Conservation (phyloP, 495 filamentous ascomycete species). For the Emericellopsis terricola region DNA sequence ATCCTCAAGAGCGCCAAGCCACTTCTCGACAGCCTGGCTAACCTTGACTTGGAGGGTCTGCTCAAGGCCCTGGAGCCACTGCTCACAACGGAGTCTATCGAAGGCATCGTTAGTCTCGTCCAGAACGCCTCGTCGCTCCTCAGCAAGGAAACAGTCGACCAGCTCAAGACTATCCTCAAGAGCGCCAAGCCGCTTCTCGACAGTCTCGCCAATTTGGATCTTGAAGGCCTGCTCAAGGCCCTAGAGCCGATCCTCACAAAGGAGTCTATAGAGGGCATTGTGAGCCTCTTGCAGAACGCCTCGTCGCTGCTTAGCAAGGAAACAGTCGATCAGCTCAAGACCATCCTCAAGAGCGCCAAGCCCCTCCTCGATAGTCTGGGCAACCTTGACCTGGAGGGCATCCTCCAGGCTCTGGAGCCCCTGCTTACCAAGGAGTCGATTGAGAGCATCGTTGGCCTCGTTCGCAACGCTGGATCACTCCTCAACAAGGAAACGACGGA, state of each 20-base stretch:
- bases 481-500: conserved; percentile 23
- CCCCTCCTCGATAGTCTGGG: conserved; percentile 17
- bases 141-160: background rate
- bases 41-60: conserved; percentile 17
- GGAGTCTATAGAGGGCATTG: background rate
- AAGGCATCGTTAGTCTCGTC: conserved; percentile 29
- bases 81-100: conserved; percentile 18
- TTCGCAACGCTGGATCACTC: conserved; percentile 24
- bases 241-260: conserved; percentile 13
- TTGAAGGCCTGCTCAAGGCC: conserved; percentile 17
- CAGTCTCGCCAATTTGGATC: conserved; percentile 10
- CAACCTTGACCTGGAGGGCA: conserved; percentile 6
- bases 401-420: conserved; percentile 1
- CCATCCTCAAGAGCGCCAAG: conserved; percentile 11
- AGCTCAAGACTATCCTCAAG: conserved; percentile 2
- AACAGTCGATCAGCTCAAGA: conserved; percentile 16
- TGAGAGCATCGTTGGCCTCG: conserved; percentile 18
- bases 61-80: conserved; percentile 21
- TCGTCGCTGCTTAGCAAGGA: conserved; percentile 15
- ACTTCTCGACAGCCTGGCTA: conserved; percentile 18
- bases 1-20: conserved; percentile 18
- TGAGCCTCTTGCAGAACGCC: conserved; percentile 4
- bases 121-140: conserved; percentile 23
- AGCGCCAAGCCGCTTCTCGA: conserved; percentile 2
- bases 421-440: conserved; percentile 19